These are phyloP conservation scores for Aspergillus tanneri DNA, from an alignment of 2,329 filamentous ascomycete species.

Conservation along the genomic window DNA sequence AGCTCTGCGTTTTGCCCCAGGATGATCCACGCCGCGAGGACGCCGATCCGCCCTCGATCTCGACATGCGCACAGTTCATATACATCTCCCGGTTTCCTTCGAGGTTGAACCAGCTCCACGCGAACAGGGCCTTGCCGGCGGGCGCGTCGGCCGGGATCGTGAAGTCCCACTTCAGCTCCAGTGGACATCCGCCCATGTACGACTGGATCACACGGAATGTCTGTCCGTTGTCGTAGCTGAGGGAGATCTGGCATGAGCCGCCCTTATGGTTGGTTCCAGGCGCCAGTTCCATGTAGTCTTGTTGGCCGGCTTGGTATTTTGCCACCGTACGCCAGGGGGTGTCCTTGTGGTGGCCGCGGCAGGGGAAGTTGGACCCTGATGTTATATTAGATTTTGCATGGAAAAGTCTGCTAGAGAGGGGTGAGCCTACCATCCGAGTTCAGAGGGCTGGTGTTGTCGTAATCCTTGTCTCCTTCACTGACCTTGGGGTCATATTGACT, in stretches of 20 bases:
- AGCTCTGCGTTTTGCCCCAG: too few species aligned
- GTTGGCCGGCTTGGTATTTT: constrained; percentile 60
- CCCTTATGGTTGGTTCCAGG: constrained; percentile 65
- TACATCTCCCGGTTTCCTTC: constrained; percentile 79
- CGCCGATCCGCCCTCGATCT: constrained; percentile 46
- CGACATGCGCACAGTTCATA: constrained; percentile 76
- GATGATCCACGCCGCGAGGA: not conserved
- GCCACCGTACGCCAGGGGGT: constrained; percentile 53
- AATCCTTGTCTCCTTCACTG: constrained; percentile 48
- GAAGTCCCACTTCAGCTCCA: constrained; percentile 59
- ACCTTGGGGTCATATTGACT: constrained; percentile 2
- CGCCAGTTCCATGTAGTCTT: constrained; percentile 62
- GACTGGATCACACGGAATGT: constrained; percentile 68
- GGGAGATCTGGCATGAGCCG: constrained; percentile 71
- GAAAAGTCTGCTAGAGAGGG: not conserved
- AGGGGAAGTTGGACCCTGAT: constrained; percentile 62
- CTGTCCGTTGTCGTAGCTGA: constrained; percentile 69
- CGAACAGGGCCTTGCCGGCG: constrained; percentile 60
- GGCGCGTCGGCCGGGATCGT: constrained; percentile 63
- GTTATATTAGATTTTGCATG: not conserved
- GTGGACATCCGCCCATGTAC: constrained; percentile 56
- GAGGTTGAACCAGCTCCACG: constrained; percentile 75
- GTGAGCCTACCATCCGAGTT: constrained; percentile 43
- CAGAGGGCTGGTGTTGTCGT: constrained; percentile 68
- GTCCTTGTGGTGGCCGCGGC: constrained; percentile 64